A percentile compares a stretch with the other conserved stretches of the same genome.
phyloP scores from a whole-genome alignment of 2,329 filamentous ascomycete genomes.

The Domatiomyces globalis region DNA sequence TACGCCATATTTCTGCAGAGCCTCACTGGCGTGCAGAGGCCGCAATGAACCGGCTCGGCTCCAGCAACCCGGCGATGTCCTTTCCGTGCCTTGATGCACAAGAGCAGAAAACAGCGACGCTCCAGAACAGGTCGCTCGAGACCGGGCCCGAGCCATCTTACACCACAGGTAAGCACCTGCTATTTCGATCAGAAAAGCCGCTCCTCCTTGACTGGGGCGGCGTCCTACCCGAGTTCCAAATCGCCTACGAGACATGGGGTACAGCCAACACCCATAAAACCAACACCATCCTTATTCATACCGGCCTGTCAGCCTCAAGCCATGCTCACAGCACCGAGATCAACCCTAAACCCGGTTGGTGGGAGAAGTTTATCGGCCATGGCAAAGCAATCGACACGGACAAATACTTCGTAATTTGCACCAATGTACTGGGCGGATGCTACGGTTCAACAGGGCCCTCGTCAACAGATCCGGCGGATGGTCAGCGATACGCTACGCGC shows the following conservation, averaged over 20 bases:
- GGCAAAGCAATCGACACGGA: slow-evolving; percentile 73
- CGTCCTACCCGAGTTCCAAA: slow-evolving; percentile 70
- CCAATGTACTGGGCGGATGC: slow-evolving; percentile 90
- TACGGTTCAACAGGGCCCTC: slow-evolving; percentile 89
- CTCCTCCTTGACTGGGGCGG: slow-evolving; percentile 90
- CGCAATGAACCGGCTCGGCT: slow-evolving; percentile 20
- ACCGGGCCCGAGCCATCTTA: slow-evolving; percentile 88
- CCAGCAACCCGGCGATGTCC: slow-evolving; percentile 69
- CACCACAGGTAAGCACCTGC: slow-evolving; percentile 71
- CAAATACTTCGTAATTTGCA: slow-evolving; percentile 88
- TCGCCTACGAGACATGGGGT: slow-evolving; percentile 93
- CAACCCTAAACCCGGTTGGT: slow-evolving; percentile 89
- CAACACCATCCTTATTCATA: slow-evolving; percentile 86
- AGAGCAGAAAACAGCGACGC: slow-evolving; percentile 60
- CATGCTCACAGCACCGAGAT: slow-evolving; percentile 82
- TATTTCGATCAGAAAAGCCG: slow-evolving; percentile 58
- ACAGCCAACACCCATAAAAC: slow-evolving; percentile 61
- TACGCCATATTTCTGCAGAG: slow-evolving; percentile 8
- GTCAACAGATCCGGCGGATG: slow-evolving; percentile 75
- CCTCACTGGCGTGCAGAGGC: slow-evolving; percentile 13
- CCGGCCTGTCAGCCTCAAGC: slow-evolving; percentile 88
- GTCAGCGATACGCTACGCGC: slow-evolving; percentile 76
- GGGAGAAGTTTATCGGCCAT: slow-evolving; percentile 95
- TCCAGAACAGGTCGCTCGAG: slow-evolving; percentile 46
- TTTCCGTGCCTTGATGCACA: slow-evolving; percentile 83